Base-by-base conservation (phyloP, 306 rosid species). In the Corylus americana region DNA sequence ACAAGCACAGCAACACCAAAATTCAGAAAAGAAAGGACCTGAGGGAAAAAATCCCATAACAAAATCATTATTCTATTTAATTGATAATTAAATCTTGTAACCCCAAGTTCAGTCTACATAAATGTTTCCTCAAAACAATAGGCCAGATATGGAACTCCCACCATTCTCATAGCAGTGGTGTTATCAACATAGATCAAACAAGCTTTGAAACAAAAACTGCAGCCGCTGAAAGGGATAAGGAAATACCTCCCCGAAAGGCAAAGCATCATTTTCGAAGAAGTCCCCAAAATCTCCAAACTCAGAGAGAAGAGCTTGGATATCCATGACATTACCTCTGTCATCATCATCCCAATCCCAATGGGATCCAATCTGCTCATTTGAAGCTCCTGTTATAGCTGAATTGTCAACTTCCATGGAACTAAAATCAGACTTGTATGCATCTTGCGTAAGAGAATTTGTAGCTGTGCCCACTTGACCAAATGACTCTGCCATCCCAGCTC, bases 231-330 rank as follows among this genome's bases (percentile, higher is more conserved):
- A 55, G 54, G 18, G 74, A 58, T 14, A 81, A 71, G 27, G 39
- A 70, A 31, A 81, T 95, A 95, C 98, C 98, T 95, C 98, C 81
- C 98, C 98, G 74, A 95, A 95, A 79, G 98, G 97, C 66, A 95
- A 89, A 50, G 61, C 86, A 58, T 95, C 98, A 83, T 80, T 85
- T 86, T 85, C 98, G 31, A 95, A 95, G 85, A 95, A 91, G 89
- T 95, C 98, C 12, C 94, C 98, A 75, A 95, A 95, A 81, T 87
- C 98, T 83, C 98, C 98, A 90, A 92, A 95, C 87, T 92, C 98
- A 12, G 92, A 84, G 55, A 91, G 84, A 81, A 95, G 97, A 61
- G 97, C 93, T 80, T 86, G 89, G 74, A 95, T 95, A 87, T 92
- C 98, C 80, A 91, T 87, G 73, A 83, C 97, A 72, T 55, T 76